phyloP scores from a whole-genome alignment of 768 basidiomycete species.

The Kwoniella sp. region DNA sequence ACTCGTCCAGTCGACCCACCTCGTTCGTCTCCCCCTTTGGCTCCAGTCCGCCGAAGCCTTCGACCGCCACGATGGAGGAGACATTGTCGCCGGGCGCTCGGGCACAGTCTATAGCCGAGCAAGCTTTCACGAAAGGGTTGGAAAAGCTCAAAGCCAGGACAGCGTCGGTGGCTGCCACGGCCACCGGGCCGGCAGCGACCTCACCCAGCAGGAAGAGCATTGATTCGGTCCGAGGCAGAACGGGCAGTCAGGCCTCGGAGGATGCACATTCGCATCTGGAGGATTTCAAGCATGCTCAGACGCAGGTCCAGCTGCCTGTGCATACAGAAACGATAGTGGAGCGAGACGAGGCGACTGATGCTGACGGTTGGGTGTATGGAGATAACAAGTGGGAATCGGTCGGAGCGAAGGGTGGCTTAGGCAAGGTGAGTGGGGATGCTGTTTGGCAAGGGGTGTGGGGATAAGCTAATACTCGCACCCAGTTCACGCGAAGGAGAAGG shows the following conservation, averaged over 20 bases:
- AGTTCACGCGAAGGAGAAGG: constrained; percentile 79
- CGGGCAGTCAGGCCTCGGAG: constrained; percentile 35
- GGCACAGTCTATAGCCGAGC: constrained; percentile 47
- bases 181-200: background rate
- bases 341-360: constrained; percentile 58
- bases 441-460: background rate
- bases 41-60: constrained; percentile 15
- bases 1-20: constrained; percentile 3
- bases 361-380: constrained; percentile 87
- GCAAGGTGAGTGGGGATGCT: constrained; percentile 56
- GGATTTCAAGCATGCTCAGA: background rate
- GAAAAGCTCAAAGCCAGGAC: constrained; percentile 48
- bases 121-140: constrained; percentile 50
- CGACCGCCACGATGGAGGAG: background rate
- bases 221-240: constrained; percentile 17
- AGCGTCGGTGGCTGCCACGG: constrained; percentile 6
- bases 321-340: constrained; percentile 30
- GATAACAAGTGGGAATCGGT: constrained; percentile 92
- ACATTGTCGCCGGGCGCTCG: constrained; percentile 12
- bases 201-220: constrained; percentile 22
- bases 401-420: constrained; percentile 72
- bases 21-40: constrained; percentile 17
- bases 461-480: background rate
- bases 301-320: constrained; percentile 3
- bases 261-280: constrained; percentile 12